These are phyloP conservation scores for Salix purpurea DNA, from an alignment of 345 rosid genomes.

Conservation along the genomic window DNA sequence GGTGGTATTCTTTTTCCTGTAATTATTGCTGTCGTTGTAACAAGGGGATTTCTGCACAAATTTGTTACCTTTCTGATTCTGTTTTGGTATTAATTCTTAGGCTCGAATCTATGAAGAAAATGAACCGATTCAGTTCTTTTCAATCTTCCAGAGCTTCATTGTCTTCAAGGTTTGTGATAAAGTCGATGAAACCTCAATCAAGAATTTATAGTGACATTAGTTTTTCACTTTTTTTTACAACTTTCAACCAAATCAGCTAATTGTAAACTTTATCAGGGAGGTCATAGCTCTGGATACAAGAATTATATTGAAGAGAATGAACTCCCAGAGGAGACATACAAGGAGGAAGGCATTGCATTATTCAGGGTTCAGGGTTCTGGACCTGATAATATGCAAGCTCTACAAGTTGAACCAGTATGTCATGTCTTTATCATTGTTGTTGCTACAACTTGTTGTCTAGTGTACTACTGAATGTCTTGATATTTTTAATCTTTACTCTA, in stretches of 20 bases:
- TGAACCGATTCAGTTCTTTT: conserved; percentile 84
- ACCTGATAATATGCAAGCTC: conserved; percentile 98
- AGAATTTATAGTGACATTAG: background rate
- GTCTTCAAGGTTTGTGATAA: conserved; percentile 66
- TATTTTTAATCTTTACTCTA: background rate
- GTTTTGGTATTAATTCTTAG: conserved; percentile 36
- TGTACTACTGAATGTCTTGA: background rate
- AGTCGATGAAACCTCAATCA: conserved; percentile 1
- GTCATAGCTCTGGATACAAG: conserved; percentile 82
- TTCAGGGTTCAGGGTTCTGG: conserved; percentile 95
- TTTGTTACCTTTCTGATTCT: conserved; percentile 18
- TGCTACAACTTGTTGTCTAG: background rate
- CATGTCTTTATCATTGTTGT: conserved; percentile 5
- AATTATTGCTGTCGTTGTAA: background rate
- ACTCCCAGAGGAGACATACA: conserved; percentile 72
- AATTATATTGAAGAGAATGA: conserved; percentile 64
- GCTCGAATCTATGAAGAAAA: conserved; percentile 86
- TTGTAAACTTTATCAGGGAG: conserved; percentile 58
- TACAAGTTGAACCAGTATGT: conserved; percentile 92
- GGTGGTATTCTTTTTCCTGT: conserved; percentile 41
- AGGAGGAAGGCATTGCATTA: conserved; percentile 72
- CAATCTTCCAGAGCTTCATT: conserved; percentile 85
- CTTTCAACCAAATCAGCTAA: conserved; percentile 11
- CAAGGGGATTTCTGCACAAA: background rate
- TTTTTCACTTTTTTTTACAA: background rate